phyloP scores from a whole-genome alignment of 106 monocot genomes.

The Ottelia alismoides region DNA sequence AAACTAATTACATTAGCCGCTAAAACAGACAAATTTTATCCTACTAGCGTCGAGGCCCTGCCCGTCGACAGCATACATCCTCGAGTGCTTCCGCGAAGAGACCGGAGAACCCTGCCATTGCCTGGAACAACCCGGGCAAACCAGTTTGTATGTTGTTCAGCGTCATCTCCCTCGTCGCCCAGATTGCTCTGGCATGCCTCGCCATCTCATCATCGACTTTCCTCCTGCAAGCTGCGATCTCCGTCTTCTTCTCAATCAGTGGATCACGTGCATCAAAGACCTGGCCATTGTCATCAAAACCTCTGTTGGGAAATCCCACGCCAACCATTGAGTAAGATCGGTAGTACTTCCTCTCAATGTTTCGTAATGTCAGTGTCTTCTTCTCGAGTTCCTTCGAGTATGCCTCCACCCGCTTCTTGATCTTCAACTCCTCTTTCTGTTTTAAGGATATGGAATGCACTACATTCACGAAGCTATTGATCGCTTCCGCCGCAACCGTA shows the following conservation, averaged over 20 bases:
- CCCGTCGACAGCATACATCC: conserved; percentile 45
- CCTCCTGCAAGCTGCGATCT: conserved; percentile 45
- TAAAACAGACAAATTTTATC: too few relatives aligned
- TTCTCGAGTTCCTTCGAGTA: conserved; percentile 78
- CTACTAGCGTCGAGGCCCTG: conserved; percentile 12
- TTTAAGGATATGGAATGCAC: conserved; percentile 69
- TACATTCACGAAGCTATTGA: conserved; percentile 72
- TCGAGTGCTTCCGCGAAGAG: conserved; percentile 48
- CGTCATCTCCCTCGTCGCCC: conserved; percentile 63
- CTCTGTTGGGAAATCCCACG: conserved; percentile 31
- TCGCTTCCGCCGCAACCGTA: conserved; percentile 76
- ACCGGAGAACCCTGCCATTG: conserved; percentile 72
- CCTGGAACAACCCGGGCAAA: conserved; percentile 81
- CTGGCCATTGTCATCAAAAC: conserved; percentile 21
- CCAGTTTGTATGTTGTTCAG: conserved; percentile 83
- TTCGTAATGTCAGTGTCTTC: conserved; percentile 53
- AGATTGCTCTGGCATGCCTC: conserved; percentile 42
- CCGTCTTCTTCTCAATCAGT: conserved; percentile 48
- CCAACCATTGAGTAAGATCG: conserved; percentile 76
- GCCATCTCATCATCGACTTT: conserved; percentile 72
- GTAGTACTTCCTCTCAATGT: conserved; percentile 86
- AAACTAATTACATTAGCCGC: too few relatives aligned
- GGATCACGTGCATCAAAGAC: conserved; percentile 56
- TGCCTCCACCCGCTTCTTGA: conserved; percentile 52
- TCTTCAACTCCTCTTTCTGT: conserved; percentile 70